Base-by-base conservation (phyloP, 2,329 filamentous ascomycete species). In the Podosphaera aphanis region DNA sequence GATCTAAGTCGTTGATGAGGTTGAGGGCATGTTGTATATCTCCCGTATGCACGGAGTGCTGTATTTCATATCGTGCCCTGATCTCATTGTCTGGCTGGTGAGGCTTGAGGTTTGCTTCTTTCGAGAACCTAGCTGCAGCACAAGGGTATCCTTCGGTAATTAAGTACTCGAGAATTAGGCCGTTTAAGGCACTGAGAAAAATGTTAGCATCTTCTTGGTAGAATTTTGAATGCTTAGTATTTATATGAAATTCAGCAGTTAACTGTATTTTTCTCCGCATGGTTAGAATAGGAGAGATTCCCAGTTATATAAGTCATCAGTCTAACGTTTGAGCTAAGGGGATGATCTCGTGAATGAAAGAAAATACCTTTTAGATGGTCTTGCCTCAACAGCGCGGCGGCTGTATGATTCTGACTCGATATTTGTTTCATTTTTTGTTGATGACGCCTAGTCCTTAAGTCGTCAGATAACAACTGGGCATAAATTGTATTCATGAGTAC, bases 201-300 rank as follows among this genome's bases (percentile, higher is more conserved):
- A 20, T 2, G 11, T 13, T 19, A 18, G 0, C 2, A 23, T 13
- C 3, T 21, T 43, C 2, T 20, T 40, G 13, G 21, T 20, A 33
- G 31, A n/a, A 20, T 33, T 27, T 19, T 1, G 31, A 31, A 3
- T n/a, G n/a, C n/a, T n/a, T n/a, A n/a, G n/a, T n/a, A n/a, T n/a
- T n/a, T n/a, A 63, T 80, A 76, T 79, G 75, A 77, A 71, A 71
- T 33, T 33, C 29, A 33, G 66, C 76, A 81, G 79, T 75, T 77
- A 83, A 78, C 70, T 66, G 69, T 63, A 77, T 84, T 77, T 98
- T 90, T 79, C 83, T 90, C 98, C 72, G 64, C 56, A 53, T 62
- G 66, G 68, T 64, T 74, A 72, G n/a, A 83, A 8, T 95, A 83
- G 81, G 90, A 98, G 92, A 98, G 90, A 98, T 98, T 98, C 90